phyloP scores from a whole-genome alignment of 495 filamentous ascomycete genomes.

The Poronia punctata region DNA sequence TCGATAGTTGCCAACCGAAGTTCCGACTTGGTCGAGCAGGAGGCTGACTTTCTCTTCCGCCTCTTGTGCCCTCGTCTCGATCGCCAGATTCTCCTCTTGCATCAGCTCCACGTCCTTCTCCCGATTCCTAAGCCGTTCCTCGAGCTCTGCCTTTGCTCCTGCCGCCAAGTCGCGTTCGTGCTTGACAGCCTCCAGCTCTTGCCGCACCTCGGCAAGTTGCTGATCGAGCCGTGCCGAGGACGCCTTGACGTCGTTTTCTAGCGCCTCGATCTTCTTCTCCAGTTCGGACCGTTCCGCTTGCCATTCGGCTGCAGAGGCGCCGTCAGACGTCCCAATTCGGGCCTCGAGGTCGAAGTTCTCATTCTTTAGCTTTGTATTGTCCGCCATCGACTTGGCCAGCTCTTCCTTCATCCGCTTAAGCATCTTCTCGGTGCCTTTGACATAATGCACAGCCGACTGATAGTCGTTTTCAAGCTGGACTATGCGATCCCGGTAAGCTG shows the following conservation, averaged over 20 bases:
- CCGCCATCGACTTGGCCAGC: constrained; percentile 75
- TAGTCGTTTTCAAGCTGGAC: constrained; percentile 92
- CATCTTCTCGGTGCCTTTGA: constrained; percentile 99
- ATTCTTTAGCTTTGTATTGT: constrained; percentile 74
- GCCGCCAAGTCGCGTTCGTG: constrained; percentile 61
- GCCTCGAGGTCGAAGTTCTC: constrained; percentile 61
- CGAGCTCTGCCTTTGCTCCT: constrained; percentile 48
- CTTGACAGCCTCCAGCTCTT: constrained; percentile 56
- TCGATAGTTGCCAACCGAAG: constrained; percentile 89
- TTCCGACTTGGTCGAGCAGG: constrained; percentile 88
- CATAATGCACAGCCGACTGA: constrained; percentile 98
- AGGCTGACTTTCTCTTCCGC: constrained; percentile 90
- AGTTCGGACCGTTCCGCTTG: constrained; percentile 66
- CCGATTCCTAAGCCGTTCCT: constrained; percentile 52
- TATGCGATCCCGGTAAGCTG: constrained; percentile 83
- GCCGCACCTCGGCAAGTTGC: constrained; percentile 59
- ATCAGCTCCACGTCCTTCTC: constrained; percentile 70
- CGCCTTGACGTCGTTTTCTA: constrained; percentile 60
- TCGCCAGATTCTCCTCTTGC: constrained; percentile 67
- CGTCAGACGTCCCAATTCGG: constrained; percentile 33
- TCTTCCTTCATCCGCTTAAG: constrained; percentile 98
- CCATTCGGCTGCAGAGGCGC: constrained; percentile 56
- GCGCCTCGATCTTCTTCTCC: constrained; percentile 54
- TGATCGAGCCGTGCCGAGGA: constrained; percentile 62
- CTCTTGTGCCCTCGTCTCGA: constrained; percentile 77